Conservation (phyloP, 176 grass and related monocot genomes). For the Musa beccarii region DNA sequence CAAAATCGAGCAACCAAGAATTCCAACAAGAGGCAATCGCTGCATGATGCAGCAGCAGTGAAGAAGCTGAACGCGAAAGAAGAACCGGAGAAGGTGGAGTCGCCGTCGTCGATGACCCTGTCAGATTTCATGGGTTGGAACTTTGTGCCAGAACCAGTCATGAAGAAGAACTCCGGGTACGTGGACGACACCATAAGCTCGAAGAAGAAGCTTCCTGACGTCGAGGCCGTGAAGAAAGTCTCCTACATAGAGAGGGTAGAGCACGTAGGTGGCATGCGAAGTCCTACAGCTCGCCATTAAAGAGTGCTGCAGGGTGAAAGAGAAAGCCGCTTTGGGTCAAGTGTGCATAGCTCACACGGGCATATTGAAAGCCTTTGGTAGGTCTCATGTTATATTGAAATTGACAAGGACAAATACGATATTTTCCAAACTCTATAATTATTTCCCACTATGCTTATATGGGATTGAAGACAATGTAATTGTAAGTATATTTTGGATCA, state of each 20-base stretch:
- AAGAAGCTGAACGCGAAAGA: not conserved
- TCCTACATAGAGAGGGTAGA: not conserved
- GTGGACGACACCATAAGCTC: not conserved
- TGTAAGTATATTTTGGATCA: too few species aligned
- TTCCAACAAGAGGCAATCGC: not conserved
- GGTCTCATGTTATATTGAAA: not conserved
- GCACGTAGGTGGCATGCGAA: not conserved
- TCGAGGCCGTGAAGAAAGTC: not conserved
- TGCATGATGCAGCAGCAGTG: not conserved
- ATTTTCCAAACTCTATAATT: too few species aligned
- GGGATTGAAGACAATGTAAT: too few species aligned
- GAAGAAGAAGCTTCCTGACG: not conserved
- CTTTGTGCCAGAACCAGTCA: not conserved
- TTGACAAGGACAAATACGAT: too few species aligned
- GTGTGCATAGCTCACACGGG: not conserved
- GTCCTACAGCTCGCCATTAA: not conserved
- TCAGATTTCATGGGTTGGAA: constrained; percentile 2
- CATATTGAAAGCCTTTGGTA: not conserved
- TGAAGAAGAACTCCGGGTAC: not conserved
- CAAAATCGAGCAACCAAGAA: not conserved
- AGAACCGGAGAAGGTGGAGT: not conserved
- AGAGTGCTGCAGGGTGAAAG: not conserved
- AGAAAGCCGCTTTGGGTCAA: not conserved
- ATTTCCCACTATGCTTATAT: too few species aligned
- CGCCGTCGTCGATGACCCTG: not conserved